Base-by-base conservation (phyloP, 108 stramenopile species). In the Cyclotella sp. region DNA sequence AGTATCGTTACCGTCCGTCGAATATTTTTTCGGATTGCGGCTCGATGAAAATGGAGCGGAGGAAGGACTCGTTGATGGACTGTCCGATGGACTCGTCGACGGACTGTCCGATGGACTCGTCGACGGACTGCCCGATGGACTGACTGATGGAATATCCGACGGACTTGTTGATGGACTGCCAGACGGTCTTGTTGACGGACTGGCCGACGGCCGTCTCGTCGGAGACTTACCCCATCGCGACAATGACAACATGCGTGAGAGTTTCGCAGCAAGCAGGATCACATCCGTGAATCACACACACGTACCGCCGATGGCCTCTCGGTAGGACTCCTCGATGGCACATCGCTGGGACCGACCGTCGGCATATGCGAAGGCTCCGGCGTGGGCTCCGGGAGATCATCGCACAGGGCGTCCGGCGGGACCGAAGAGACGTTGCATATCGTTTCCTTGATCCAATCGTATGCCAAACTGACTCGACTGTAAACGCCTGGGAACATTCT, bases 401-500 rank as follows among this genome's bases (percentile, higher is more conserved):
- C 9, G 21, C 61, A 63, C 14, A 63, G 68, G 61, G 62, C 63
- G 34, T 54, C 70, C 13, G 86, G 84, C 18, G 86, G 84, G 24
- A 52, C 11, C 9, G 15, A 21, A 5, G 81, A 82, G 14, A 69
- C 15, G 18, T 47, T 8, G 67, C 87, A 87, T n/a, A 87, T 68
- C n/a, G 12, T 75, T 14, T 68, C 59, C 59, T 46, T 18, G 40
- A 81, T 81, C 73, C 73, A 81, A 59, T 74, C 66, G n/a, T 26
- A 44, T 15, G 68, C 67, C 39, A 73, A 46, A 42, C 76, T 75
- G 10, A 85, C 45, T 30, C 89, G 85, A 51, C 73, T 68, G 64
- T 90, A 90, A 39, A 90, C 80, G 24, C 87, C 89, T 0, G 89
- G 84, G 29, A 81, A 74, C 10, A 40, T 62, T 29, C 72, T 77